phyloP scores from a whole-genome alignment of 768 basidiomycete species.

The Filobasidium wieringae region DNA sequence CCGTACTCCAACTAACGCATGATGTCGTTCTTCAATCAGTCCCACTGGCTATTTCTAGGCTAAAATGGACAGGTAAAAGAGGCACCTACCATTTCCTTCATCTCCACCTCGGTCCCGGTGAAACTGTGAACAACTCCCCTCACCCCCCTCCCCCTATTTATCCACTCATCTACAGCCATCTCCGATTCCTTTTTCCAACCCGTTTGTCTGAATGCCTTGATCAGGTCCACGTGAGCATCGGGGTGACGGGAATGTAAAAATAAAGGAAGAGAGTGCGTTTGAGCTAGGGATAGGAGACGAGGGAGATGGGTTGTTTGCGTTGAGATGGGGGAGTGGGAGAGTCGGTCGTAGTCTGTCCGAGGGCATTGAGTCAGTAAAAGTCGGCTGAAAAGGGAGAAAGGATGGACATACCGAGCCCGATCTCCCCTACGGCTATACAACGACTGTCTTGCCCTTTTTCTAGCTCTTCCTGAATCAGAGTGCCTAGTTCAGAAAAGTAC shows the following conservation, averaged over 20 bases:
- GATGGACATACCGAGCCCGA: conserved; percentile 54
- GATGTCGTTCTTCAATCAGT: background rate
- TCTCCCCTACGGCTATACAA: conserved; percentile 57
- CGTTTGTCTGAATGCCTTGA: conserved; percentile 53
- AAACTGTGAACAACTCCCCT: conserved; percentile 71
- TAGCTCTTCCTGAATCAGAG: conserved; percentile 44
- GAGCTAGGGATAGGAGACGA: conserved; percentile 54
- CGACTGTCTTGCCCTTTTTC: conserved; percentile 42
- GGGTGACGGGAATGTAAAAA: conserved; percentile 61
- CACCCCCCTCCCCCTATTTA: conserved; percentile 40
- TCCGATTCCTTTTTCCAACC: conserved; percentile 52
- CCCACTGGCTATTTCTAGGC: background rate
- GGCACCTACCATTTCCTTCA: conserved; percentile 51
- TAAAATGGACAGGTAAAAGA: background rate
- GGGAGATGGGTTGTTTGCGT: conserved; percentile 58
- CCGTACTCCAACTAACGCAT: conserved; percentile 54
- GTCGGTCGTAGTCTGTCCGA: conserved; percentile 59
- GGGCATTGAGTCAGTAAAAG: background rate
- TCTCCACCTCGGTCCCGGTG: conserved; percentile 57
- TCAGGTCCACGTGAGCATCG: conserved; percentile 60
- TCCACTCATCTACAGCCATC: conserved; percentile 20
- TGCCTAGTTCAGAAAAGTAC: conserved; percentile 53
- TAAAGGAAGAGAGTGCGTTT: conserved; percentile 60
- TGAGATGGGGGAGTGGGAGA: conserved; percentile 52
- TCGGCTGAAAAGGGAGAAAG: background rate